Conservation (phyloP, 257 asterid genomes). For the Solanum dulcamara region DNA sequence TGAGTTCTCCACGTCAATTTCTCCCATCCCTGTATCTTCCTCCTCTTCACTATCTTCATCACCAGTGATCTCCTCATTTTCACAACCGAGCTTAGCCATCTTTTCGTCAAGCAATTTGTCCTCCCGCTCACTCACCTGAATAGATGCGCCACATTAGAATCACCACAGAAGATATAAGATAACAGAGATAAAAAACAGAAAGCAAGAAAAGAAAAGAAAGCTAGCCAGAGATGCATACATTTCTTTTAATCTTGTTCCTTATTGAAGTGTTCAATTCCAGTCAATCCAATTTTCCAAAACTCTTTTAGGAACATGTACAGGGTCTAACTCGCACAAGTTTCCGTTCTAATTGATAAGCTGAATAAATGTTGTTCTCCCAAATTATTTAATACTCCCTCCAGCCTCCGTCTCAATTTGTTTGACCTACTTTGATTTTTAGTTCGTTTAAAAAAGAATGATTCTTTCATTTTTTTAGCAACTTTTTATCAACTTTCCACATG, state of each 20-base stretch:
- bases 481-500: background rate
- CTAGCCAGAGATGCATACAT: background rate
- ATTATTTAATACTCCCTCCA: background rate
- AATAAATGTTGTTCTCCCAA: background rate
- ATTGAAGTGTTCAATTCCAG: background rate
- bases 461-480: background rate
- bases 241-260: background rate
- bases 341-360: background rate
- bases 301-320: background rate
- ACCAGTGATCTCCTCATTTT: constrained; percentile 76
- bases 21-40: constrained; percentile 94
- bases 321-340: background rate
- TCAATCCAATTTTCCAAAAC: background rate
- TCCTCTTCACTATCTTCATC: constrained; percentile 88
- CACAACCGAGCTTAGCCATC: constrained; percentile 51
- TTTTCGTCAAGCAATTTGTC: constrained; percentile 72
- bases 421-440: background rate
- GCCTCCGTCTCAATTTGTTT: background rate
- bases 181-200: background rate
- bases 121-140: constrained; percentile 89
- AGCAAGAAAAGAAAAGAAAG: background rate
- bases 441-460: background rate
- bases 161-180: background rate
- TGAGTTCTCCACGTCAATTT: constrained; percentile 51
- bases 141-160: background rate